Percentiles rank a stretch among this genome's conserved stretches.
These are phyloP conservation scores for Beauveria sp. DNA, from an alignment of 2,329 filamentous ascomycete genomes.

Conservation along the genomic window DNA sequence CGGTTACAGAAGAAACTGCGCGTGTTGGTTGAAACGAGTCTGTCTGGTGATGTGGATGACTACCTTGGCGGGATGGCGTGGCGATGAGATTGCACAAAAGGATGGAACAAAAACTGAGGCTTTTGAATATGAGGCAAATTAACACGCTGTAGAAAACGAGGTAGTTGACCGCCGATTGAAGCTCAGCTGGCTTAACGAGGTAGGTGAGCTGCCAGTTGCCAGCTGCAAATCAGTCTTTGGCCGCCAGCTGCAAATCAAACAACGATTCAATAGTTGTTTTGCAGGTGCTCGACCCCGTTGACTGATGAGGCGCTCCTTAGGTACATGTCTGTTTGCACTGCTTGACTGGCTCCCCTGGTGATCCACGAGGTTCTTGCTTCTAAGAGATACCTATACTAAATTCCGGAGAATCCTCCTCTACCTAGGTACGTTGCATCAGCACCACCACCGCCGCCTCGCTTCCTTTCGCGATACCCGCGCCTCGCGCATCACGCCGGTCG, in stretches of 20 bases:
- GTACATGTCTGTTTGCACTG: neutral
- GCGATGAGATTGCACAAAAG: neutral
- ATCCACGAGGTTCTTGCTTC: no score
- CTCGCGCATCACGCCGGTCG: neutral
- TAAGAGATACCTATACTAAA: no score
- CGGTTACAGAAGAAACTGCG: neutral
- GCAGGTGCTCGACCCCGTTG: neutral
- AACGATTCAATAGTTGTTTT: neutral
- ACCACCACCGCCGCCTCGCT: neutral
- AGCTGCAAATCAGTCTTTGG: neutral
- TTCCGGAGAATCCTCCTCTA: neutral
- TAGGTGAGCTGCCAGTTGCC: neutral
- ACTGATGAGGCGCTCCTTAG: neutral
- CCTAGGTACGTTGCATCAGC: neutral
- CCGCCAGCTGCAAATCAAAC: neutral
- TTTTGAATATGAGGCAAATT: neutral
- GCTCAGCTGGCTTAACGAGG: neutral
- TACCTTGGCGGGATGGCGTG: neutral
- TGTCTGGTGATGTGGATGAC: neutral
- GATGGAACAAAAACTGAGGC: neutral
- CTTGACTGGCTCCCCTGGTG: neutral
- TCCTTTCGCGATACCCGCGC: neutral
- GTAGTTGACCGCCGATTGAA: neutral
- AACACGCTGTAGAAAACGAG: neutral
- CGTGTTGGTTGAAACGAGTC: constrained; percentile 3